Evolutionary conservation across 1,284 basidiomycete species (phyloP).

Genomic region (Leccinum pachyderme): DNA sequence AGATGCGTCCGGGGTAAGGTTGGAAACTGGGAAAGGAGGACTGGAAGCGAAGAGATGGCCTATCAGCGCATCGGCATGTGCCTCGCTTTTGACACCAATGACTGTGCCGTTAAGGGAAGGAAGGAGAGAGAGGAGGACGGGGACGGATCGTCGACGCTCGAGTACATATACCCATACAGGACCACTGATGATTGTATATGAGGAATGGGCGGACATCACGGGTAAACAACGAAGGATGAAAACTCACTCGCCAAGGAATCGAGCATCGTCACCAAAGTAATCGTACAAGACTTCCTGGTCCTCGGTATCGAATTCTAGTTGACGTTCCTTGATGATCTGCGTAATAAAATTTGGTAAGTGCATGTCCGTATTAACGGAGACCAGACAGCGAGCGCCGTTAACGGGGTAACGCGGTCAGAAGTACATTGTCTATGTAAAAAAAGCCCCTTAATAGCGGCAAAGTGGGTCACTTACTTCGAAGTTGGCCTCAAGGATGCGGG

Average conservation of each 20-base stretch:
- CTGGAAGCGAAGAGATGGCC: conserved; percentile 72
- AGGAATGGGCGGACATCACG: not conserved
- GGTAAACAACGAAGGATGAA: conserved; percentile 6
- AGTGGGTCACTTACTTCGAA: conserved; percentile 59
- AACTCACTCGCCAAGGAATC: conserved; percentile 70
- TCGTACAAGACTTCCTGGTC: conserved; percentile 75
- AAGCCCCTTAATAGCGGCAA: conserved; percentile 7
- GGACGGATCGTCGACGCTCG: conserved; percentile 71
- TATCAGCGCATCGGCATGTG: conserved; percentile 73
- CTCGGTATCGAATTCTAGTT: conserved; percentile 80
- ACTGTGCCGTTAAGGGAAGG: conserved; percentile 67
- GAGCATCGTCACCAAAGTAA: conserved; percentile 72
- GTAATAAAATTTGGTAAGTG: conserved; percentile 9
- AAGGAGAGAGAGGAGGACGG: conserved; percentile 75
- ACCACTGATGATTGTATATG: conserved; percentile 45
- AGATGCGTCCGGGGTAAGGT: conserved; percentile 51
- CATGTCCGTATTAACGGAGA: conserved; percentile 1
- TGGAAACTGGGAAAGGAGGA: conserved; percentile 67
- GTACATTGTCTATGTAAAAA: not conserved
- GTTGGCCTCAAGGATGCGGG: conserved; percentile 67
- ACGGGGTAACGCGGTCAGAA: conserved; percentile 3
- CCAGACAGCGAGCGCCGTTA: conserved; percentile 7
- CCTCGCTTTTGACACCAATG: conserved; percentile 64
- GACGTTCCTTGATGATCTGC: conserved; percentile 78
- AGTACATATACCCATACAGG: conserved; percentile 86